These are phyloP conservation scores for Colletotrichum nymphaeae DNA, from an alignment of 2,329 filamentous ascomycete genomes.

Conservation along the genomic window DNA sequence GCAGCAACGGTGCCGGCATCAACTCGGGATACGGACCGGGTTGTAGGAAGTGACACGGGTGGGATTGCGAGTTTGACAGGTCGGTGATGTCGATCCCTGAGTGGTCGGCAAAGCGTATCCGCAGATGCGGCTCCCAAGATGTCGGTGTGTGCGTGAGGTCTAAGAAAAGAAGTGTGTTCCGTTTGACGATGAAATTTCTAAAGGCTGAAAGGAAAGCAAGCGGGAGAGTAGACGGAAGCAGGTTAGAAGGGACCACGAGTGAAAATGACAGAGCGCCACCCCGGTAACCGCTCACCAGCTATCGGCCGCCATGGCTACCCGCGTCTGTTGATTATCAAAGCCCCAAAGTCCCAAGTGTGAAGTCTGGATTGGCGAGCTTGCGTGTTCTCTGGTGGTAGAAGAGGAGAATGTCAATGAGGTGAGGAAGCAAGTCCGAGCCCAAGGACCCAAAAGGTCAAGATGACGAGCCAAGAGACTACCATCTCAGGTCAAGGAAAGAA, in stretches of 20 bases:
- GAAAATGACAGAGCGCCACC: constrained; percentile 33
- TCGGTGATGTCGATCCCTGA: constrained; percentile 7
- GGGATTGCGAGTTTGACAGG: neutral
- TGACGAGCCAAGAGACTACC: neutral
- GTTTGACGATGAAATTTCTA: neutral
- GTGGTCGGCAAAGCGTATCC: neutral
- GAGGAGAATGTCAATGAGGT: neutral
- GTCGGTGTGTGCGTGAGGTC: neutral
- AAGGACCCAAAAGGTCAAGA: neutral
- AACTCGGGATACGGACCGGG: neutral
- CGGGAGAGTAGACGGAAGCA: neutral
- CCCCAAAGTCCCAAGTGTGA: neutral
- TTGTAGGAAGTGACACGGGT: constrained; percentile 3
- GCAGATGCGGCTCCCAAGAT: constrained; percentile 1
- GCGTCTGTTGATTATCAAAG: neutral
- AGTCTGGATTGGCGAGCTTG: neutral
- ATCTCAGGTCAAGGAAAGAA: neutral
- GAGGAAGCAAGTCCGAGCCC: neutral
- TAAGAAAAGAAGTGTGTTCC: neutral
- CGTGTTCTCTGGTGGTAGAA: neutral
- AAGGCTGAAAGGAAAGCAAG: constrained; percentile 1
- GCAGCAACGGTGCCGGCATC: neutral
- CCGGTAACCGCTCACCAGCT: constrained; percentile 15
- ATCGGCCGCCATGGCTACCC: neutral
- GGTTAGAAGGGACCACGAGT: constrained; percentile 6